Evolutionary conservation across 768 basidiomycete genomes (phyloP).

Genomic region (Tylopilus sp.): DNA sequence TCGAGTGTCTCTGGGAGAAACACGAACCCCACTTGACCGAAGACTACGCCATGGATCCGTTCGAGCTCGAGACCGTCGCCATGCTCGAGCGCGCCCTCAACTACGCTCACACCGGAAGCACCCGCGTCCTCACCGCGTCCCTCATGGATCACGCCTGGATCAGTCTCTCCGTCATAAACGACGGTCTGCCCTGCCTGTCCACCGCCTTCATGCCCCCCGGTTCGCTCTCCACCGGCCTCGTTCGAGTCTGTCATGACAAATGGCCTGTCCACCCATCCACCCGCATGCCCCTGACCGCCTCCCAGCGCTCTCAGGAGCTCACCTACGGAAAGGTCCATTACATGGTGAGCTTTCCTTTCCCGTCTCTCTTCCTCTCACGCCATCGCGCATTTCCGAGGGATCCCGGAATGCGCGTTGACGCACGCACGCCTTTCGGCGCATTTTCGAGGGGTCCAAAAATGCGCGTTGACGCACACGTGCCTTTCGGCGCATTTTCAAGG

Average conservation of each 20-base stretch:
- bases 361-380: no score
- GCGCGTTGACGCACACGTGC: background rate
- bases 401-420: no score
- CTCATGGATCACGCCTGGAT: constrained; percentile 7
- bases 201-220: background rate
- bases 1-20: background rate
- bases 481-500: no score
- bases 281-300: background rate
- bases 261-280: background rate
- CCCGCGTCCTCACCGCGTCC: background rate
- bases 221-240: background rate
- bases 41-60: background rate
- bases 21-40: background rate
- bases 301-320: background rate
- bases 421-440: no score
- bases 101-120: background rate
- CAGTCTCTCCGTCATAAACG: background rate
- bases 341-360: background rate
- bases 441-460: no score
- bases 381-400: no score
- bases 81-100: background rate
- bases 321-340: background rate
- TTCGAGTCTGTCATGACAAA: background rate
- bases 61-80: background rate
- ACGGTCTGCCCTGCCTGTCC: constrained; percentile 2